phyloP scores from a whole-genome alignment of 2,329 filamentous ascomycete genomes.

The Grosmannia serpens region DNA sequence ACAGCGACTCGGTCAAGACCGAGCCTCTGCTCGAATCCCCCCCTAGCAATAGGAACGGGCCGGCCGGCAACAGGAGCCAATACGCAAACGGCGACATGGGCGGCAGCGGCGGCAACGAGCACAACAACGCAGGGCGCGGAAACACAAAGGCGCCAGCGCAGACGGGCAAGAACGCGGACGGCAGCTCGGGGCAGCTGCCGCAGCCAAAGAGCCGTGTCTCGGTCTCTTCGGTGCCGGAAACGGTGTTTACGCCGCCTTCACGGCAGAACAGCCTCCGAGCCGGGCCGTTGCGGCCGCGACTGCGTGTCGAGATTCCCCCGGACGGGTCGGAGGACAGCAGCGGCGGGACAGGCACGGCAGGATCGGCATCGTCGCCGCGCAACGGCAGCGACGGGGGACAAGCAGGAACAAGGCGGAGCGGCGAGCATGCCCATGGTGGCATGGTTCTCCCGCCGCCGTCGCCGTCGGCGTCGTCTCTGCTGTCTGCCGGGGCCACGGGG shows the following conservation, averaged over 20 bases:
- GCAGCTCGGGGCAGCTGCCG: slow-evolving; percentile 28
- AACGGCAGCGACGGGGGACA: slow-evolving; percentile 48
- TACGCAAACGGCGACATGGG: background rate
- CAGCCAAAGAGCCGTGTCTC: slow-evolving; percentile 35
- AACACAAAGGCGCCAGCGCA: slow-evolving; percentile 40
- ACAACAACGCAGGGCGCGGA: background rate
- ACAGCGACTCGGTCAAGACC: slow-evolving; percentile 37
- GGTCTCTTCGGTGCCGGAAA: slow-evolving; percentile 54
- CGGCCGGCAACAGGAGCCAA: too few species aligned
- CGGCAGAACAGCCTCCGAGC: slow-evolving; percentile 66
- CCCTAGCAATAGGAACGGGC: background rate
- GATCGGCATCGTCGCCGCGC: slow-evolving; percentile 49
- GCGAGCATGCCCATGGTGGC: slow-evolving; percentile 33
- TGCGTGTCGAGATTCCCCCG: slow-evolving; percentile 92
- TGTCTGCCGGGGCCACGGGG: slow-evolving; percentile 84
- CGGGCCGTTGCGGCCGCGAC: slow-evolving; percentile 57
- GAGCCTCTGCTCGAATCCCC: slow-evolving; percentile 16
- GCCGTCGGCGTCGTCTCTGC: slow-evolving; percentile 70
- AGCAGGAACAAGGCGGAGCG: slow-evolving; percentile 32
- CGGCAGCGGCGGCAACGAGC: background rate
- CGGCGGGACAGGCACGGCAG: slow-evolving; percentile 50
- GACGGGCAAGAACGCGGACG: slow-evolving; percentile 36
- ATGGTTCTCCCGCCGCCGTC: slow-evolving; percentile 88
- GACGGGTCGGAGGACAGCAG: slow-evolving; percentile 68
- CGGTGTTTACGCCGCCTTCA: slow-evolving; percentile 55